Evolutionary conservation across 2,329 filamentous ascomycete genomes (phyloP).

Genomic region (Aspergillus hiratsukae): DNA sequence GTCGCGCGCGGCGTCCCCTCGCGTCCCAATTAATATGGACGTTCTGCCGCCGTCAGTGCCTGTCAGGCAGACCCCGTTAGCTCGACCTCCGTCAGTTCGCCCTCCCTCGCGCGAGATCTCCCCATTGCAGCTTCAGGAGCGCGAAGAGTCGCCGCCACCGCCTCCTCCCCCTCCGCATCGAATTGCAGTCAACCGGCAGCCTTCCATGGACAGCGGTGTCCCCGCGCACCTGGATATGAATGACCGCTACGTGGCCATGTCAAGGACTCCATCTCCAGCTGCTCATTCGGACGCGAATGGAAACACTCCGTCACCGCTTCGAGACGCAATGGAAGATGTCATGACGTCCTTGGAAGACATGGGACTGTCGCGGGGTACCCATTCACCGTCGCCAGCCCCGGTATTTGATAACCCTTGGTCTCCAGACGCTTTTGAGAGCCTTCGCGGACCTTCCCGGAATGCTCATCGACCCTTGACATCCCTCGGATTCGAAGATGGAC

Average conservation of each 20-base stretch:
- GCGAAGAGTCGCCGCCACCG: conserved; percentile 71
- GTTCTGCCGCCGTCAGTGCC: conserved; percentile 9
- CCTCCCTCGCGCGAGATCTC: conserved; percentile 21
- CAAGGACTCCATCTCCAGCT: conserved; percentile 47
- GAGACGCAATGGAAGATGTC: conserved; percentile 96
- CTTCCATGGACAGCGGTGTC: conserved; percentile 22
- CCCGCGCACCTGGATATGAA: conserved; percentile 38
- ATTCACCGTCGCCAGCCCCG: conserved; percentile 52
- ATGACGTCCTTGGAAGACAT: conserved; percentile 93
- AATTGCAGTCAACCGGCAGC: conserved; percentile 46
- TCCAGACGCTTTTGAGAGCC: conserved; percentile 72
- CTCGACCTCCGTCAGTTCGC: neutral
- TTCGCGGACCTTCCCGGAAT: conserved; percentile 32
- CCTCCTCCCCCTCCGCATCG: conserved; percentile 79
- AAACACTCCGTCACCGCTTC: conserved; percentile 82
- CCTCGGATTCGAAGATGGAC: conserved; percentile 59
- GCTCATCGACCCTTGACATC: conserved; percentile 65
- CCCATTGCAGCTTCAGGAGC: conserved; percentile 39
- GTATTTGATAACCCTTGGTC: conserved; percentile 69
- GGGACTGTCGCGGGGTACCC: conserved; percentile 55
- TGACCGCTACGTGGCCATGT: conserved; percentile 34
- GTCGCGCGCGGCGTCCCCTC: conserved; percentile 13
- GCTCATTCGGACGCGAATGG: conserved; percentile 59
- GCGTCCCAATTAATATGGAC: conserved; percentile 6
- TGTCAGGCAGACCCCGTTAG: conserved; percentile 3